A percentile compares a stretch with the other conserved stretches of the same genome.
These are phyloP conservation scores for Phytophthora macrochlamydospora DNA, from an alignment of 352 stramenopile genomes.

Conservation along the genomic window DNA sequence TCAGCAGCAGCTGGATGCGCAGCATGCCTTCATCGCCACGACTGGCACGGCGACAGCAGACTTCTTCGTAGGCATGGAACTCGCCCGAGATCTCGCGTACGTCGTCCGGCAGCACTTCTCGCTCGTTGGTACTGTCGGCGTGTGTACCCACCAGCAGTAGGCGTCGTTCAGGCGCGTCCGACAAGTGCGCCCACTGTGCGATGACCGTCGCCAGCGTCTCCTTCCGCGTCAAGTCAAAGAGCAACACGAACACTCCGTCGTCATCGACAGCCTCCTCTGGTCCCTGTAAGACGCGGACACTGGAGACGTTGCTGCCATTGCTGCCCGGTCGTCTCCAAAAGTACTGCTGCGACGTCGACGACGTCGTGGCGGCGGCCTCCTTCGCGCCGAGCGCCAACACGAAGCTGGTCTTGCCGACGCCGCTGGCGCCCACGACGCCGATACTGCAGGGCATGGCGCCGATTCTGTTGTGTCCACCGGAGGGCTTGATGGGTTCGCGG, in stretches of 20 bases:
- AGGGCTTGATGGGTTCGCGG: too few species aligned
- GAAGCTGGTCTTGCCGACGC: constrained; percentile 59
- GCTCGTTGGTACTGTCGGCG: constrained; percentile 40
- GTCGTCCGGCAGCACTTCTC: constrained; percentile 45
- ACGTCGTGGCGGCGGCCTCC: constrained; percentile 4
- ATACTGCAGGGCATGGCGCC: constrained; percentile 32
- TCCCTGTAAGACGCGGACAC: constrained; percentile 23
- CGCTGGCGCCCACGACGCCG: constrained; percentile 42
- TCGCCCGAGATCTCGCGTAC: constrained; percentile 50
- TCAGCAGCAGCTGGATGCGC: constrained; percentile 24
- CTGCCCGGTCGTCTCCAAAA: constrained; percentile 22
- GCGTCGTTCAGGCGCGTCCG: constrained; percentile 20
- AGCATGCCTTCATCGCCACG: constrained; percentile 26
- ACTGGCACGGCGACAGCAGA: constrained; percentile 30
- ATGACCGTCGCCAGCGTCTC: constrained; percentile 46
- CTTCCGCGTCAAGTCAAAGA: constrained; percentile 57
- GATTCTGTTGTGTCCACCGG: constrained; percentile 10
- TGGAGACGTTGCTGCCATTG: constrained; percentile 16
- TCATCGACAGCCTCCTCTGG: constrained; percentile 15
- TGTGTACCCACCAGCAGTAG: constrained; percentile 65
- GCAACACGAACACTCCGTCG: constrained; percentile 44
- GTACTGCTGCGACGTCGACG: constrained; percentile 11
- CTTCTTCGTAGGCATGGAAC: constrained; percentile 67
- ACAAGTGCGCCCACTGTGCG: constrained; percentile 47
- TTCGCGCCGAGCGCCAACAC: constrained; percentile 52